Base-by-base conservation (phyloP, 2,329 filamentous ascomycete genomes). In the Sporothrix mexicana region DNA sequence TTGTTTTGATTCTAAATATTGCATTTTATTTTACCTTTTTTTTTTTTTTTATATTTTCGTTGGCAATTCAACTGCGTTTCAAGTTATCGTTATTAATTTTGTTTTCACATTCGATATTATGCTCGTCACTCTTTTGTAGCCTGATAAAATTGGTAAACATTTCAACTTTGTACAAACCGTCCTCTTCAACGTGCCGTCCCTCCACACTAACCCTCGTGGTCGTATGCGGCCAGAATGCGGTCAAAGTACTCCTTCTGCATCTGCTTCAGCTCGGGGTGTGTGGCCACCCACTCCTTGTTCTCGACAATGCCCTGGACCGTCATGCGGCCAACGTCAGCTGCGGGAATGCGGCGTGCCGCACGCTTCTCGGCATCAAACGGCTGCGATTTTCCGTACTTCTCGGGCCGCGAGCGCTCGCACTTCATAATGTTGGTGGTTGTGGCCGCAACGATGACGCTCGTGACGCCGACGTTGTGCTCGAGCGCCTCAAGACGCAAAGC, bases 261-360 rank as follows among this genome's bases (percentile, higher is more conserved):
- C 53, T 61, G 51, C 55, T 72, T 72, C 13, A 72, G 55, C 5
- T 72, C 71, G 9, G 71, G 64, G 55, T 72, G 71, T 23, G 71
- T 72, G 15, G 71, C 71, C 15, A 72, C 66, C 66, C 66, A 72
- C 43, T 72, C 71, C 25, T 69, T 69, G 55, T 72, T 69, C n/a
- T 72, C 66, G 7, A 59, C 36, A 55, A 72, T 72, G 23, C 71
- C 71, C 45, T 69, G 25, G 5, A 72, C 66, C 9, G 55, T 69
- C 71, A 72, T 72, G 2, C 55, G n/a, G 10, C 71, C 66, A 20
- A 72, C 71, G 17, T 72, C 71, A 10, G 49, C 47, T 15, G 71
- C 53, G 17, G 71, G 71, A n/a, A 72, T 72, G 20, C 71, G 64
- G 41, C 64, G 55, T 30, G 71, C 71, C 25, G 43, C 30, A 10